Evolutionary conservation across 2,329 filamentous ascomycete genomes (phyloP).

Genomic region (Pseudocercospora crystallina): DNA sequence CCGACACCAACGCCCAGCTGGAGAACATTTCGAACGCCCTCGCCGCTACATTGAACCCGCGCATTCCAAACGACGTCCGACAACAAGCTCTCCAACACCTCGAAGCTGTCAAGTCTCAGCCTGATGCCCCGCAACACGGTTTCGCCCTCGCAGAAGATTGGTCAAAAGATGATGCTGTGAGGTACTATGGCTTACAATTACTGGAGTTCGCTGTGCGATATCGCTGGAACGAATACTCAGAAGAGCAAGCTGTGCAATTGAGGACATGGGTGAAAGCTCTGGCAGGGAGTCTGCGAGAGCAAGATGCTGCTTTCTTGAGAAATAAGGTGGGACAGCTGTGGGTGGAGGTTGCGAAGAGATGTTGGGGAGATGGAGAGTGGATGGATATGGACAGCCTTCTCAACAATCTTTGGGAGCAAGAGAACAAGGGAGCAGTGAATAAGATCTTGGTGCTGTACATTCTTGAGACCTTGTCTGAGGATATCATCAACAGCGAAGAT

Average conservation of each 20-base stretch:
- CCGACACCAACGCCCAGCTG: slow-evolving; percentile 39
- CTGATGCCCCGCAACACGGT: slow-evolving; percentile 80
- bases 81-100: slow-evolving; percentile 82
- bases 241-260: slow-evolving; percentile 66
- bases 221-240: slow-evolving; percentile 72
- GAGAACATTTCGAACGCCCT: slow-evolving; percentile 79
- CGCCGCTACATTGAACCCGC: slow-evolving; percentile 79
- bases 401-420: slow-evolving; percentile 70
- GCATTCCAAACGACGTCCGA: slow-evolving; percentile 76
- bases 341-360: slow-evolving; percentile 90
- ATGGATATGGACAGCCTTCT: slow-evolving; percentile 88
- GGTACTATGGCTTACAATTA: slow-evolving; percentile 90
- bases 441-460: slow-evolving; percentile 87
- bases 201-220: slow-evolving; percentile 88
- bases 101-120: slow-evolving; percentile 76
- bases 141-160: slow-evolving; percentile 77
- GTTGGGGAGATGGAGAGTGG: slow-evolving; percentile 84
- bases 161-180: slow-evolving; percentile 74
- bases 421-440: slow-evolving; percentile 52
- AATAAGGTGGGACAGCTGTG: slow-evolving; percentile 95
- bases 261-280: slow-evolving; percentile 77
- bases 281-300: slow-evolving; percentile 66
- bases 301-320: slow-evolving; percentile 78
- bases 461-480: slow-evolving; percentile 88
- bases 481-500: slow-evolving; percentile 88